Base-by-base conservation (phyloP, 2,329 filamentous ascomycete genomes). In the Helminthosporium solani region DNA sequence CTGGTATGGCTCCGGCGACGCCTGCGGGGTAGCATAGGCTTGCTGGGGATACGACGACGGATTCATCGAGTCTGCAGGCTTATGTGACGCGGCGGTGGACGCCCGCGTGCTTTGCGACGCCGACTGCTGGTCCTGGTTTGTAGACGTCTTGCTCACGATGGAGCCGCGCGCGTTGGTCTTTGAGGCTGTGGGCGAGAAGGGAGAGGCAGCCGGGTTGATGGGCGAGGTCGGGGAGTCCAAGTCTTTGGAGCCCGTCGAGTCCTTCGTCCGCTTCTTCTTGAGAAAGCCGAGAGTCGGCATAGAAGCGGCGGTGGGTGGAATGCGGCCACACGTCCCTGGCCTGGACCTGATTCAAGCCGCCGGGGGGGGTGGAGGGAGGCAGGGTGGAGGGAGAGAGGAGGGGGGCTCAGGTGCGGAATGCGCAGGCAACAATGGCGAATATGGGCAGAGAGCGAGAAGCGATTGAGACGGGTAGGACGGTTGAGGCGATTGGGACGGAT, bases 261-360 rank as follows among this genome's bases (percentile, higher is more conserved):
- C 90, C 83, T 90, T 95, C 76, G 90, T 95, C 83, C 90, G 86
- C 82, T 95, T 96, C 83, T 96, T 97, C 83, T 96, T 96, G 71
- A 97, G 84, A 70, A 96, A 90, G 74, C 90, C 90, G 79, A 96
- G 83, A 73, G 83, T 88, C 85, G 91, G 94, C 94, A 99, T 97
- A 73, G 64, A 61, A 56, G 65, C 66, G 63, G 51, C 57, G 47
- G 55, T 53, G 37, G 45, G 23, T 46, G 53, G 57, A 57, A 64
- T 55, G 58, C 51, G 52, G 50, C 56, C 58, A 51, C 58, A 51
- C 54, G 58, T 25, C 57, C 58, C 57, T 50, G 54, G 53, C 51
- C 45, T 44, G 43, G 48, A 25, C 30, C 49, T 46, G 44, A 48
- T 42, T 33, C 35, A 45, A 33, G 50, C 43, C 43, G 48, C 48